A percentile compares a stretch with the other conserved stretches of the same genome.
These are phyloP conservation scores for Tetradesmus lagerheimii DNA, from an alignment of 139 green algal species.

Conservation along the genomic window DNA sequence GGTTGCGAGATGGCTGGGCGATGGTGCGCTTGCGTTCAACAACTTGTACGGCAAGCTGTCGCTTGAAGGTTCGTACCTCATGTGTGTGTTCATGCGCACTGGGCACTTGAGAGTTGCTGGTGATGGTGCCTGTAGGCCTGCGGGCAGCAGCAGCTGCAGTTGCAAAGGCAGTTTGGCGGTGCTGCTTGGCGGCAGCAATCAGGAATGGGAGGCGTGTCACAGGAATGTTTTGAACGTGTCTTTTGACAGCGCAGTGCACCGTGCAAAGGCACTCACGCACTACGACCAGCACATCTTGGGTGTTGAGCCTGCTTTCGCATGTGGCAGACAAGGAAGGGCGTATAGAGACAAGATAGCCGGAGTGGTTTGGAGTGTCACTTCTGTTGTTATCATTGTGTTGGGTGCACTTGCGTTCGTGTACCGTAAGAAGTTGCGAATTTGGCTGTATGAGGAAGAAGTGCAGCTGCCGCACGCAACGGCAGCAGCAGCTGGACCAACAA, in stretches of 20 bases:
- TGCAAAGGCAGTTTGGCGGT: not conserved
- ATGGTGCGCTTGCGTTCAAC: not conserved
- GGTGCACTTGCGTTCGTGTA: not conserved
- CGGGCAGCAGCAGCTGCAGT: not conserved
- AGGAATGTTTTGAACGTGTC: not conserved
- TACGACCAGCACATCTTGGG: not conserved
- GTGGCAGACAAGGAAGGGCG: not conserved
- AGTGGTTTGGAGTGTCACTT: not conserved
- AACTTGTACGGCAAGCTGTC: not conserved
- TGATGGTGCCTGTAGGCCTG: not conserved
- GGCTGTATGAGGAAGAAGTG: not conserved
- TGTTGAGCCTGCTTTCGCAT: slow-evolving; percentile 4
- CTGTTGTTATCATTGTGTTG: not conserved
- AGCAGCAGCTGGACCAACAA: not conserved
- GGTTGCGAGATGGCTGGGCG: not conserved
- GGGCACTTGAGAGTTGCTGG: not conserved
- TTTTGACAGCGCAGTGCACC: not conserved
- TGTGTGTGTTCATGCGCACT: not conserved
- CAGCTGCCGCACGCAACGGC: too few species aligned
- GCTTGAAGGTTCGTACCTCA: not conserved
- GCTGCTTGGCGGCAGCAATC: not conserved
- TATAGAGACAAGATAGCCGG: not conserved
- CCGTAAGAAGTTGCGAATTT: not conserved
- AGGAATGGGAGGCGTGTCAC: not conserved
- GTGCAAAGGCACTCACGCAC: not conserved